These are phyloP conservation scores for Parastagonospora avenae DNA, from an alignment of 2,329 filamentous ascomycete species.

Conservation along the genomic window DNA sequence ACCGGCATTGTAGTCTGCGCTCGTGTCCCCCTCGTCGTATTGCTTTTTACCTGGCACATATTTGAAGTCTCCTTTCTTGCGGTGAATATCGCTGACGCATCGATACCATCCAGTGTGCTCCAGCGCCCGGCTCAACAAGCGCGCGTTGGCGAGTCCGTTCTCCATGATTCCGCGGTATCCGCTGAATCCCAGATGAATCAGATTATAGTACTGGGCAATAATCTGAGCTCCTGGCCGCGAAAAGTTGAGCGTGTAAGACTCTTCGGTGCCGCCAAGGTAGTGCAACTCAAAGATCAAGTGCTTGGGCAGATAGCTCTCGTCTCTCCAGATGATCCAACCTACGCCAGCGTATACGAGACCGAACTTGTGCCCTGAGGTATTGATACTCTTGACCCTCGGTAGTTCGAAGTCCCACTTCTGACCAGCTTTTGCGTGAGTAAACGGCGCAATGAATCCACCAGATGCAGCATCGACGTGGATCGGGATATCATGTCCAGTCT, in stretches of 20 bases:
- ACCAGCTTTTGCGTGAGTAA: slow-evolving; percentile 61
- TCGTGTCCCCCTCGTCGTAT: slow-evolving; percentile 55
- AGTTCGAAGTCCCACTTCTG: slow-evolving; percentile 68
- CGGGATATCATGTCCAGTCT: slow-evolving; percentile 68
- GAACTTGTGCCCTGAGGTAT: slow-evolving; percentile 67
- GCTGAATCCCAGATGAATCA: slow-evolving; percentile 70
- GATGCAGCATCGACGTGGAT: slow-evolving; percentile 69
- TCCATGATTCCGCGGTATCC: slow-evolving; percentile 69
- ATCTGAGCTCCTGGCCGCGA: slow-evolving; percentile 72
- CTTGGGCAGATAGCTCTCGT: slow-evolving; percentile 67
- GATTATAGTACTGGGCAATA: slow-evolving; percentile 75
- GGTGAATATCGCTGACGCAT: slow-evolving; percentile 67
- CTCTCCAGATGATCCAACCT: slow-evolving; percentile 64
- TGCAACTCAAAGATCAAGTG: slow-evolving; percentile 73
- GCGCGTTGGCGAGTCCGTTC: slow-evolving; percentile 68
- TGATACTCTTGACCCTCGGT: slow-evolving; percentile 69
- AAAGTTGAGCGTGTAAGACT: slow-evolving; percentile 75
- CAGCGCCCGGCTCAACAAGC: slow-evolving; percentile 65
- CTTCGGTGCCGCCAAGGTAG: slow-evolving; percentile 73
- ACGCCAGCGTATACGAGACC: slow-evolving; percentile 70
- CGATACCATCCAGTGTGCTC: slow-evolving; percentile 70
- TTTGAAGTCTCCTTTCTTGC: slow-evolving; percentile 56
- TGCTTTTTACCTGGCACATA: slow-evolving; percentile 51
- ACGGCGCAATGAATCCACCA: slow-evolving; percentile 67
- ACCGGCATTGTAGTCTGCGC: slow-evolving; percentile 66